phyloP scores from a whole-genome alignment of 768 basidiomycete genomes.

The Gelatoporia subvermispora region DNA sequence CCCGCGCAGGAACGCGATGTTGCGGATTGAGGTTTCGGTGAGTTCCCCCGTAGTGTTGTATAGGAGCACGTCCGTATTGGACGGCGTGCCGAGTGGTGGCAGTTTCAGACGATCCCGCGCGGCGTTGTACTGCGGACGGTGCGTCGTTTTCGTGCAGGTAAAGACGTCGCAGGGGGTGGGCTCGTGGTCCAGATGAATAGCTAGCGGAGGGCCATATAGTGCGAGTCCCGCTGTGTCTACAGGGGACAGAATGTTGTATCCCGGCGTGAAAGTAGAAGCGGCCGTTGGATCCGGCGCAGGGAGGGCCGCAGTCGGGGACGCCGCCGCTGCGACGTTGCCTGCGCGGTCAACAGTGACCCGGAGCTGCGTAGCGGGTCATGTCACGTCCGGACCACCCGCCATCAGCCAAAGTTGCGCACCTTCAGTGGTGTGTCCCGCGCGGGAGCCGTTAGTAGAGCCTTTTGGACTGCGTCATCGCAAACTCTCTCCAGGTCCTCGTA shows the following conservation, averaged over 20 bases:
- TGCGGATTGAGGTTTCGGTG: conserved; percentile 68
- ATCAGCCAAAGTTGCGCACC: conserved; percentile 17
- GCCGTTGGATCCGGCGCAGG: conserved; percentile 2
- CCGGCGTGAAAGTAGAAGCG: conserved; percentile 31
- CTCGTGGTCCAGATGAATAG: conserved; percentile 50
- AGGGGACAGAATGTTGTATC: not conserved
- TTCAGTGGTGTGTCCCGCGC: conserved; percentile 26
- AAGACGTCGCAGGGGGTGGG: conserved; percentile 52
- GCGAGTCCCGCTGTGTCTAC: conserved; percentile 22
- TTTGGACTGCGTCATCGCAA: conserved; percentile 43
- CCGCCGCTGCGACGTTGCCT: conserved; percentile 15
- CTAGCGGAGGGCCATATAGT: conserved; percentile 32
- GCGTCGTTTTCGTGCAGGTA: conserved; percentile 69
- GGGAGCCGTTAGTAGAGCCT: conserved; percentile 1
- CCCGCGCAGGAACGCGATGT: conserved; percentile 59
- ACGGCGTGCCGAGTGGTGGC: conserved; percentile 24
- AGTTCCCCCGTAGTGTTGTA: conserved; percentile 46
- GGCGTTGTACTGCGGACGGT: conserved; percentile 51
- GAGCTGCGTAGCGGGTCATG: conserved; percentile 33
- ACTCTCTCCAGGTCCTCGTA: conserved; percentile 33
- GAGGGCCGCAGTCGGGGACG: conserved; percentile 7
- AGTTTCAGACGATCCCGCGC: conserved; percentile 57
- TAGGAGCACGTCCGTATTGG: conserved; percentile 54
- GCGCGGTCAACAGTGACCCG: conserved; percentile 34
- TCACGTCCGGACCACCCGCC: conserved; percentile 2